Conservation (phyloP, 768 basidiomycete genomes). For the Cyclocybe aegerita region DNA sequence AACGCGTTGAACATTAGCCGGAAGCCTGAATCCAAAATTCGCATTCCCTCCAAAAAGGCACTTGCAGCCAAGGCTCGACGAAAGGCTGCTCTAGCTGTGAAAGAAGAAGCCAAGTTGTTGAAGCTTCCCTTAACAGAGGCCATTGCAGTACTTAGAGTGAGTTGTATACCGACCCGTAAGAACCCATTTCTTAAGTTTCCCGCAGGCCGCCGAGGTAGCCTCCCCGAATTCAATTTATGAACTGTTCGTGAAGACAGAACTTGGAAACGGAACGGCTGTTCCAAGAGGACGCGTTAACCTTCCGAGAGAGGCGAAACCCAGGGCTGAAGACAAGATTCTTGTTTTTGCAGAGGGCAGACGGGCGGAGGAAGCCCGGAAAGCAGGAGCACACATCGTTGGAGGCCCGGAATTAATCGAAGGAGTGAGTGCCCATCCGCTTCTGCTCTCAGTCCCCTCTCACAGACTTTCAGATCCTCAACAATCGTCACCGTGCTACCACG, state of each 20-base stretch:
- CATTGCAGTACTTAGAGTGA: constrained; percentile 67
- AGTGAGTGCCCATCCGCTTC: constrained; percentile 43
- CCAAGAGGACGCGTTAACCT: constrained; percentile 89
- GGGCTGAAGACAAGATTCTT: constrained; percentile 74
- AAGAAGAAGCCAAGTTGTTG: constrained; percentile 59
- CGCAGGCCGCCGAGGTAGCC: constrained; percentile 81
- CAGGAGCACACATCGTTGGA: constrained; percentile 90
- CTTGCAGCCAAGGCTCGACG: constrained; percentile 63
- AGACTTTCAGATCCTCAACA: constrained; percentile 60
- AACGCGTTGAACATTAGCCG: constrained; percentile 41
- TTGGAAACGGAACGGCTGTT: constrained; percentile 76
- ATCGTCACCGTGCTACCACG: constrained; percentile 76
- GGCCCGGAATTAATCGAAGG: constrained; percentile 87
- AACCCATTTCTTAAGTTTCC: not conserved
- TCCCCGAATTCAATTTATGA: constrained; percentile 78
- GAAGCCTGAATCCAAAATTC: constrained; percentile 48
- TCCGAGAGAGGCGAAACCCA: constrained; percentile 76
- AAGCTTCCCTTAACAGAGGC: constrained; percentile 68
- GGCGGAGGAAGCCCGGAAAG: constrained; percentile 80
- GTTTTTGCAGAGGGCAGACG: constrained; percentile 88
- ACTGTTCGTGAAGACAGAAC: constrained; percentile 75
- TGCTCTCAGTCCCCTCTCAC: not conserved
- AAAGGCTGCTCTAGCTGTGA: constrained; percentile 52
- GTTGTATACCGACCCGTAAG: constrained; percentile 22
- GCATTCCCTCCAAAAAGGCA: constrained; percentile 68